Conservation (phyloP, 2,329 filamentous ascomycete genomes). For the Dryadomyces sulphureus region DNA sequence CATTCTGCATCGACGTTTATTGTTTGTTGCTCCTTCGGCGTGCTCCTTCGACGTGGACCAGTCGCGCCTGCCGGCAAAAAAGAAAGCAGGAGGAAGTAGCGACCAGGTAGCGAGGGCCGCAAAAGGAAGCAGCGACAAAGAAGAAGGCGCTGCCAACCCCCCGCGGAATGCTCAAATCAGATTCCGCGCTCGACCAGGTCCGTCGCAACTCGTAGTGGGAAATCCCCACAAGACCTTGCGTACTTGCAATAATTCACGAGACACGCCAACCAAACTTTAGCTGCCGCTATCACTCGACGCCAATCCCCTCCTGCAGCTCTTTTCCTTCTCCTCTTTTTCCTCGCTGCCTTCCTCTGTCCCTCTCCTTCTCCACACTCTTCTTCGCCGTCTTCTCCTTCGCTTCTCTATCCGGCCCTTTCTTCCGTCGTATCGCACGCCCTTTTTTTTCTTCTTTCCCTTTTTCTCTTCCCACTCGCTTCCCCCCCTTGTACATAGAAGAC, state of each 20-base stretch:
- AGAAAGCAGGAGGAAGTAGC: too few species aligned
- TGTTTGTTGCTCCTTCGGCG: too few species aligned
- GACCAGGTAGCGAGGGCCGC: too few species aligned
- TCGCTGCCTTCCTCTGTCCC: background rate
- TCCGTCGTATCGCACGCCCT: background rate
- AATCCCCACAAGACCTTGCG: background rate
- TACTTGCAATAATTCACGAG: background rate
- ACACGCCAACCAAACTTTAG: background rate
- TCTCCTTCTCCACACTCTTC: background rate
- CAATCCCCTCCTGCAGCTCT: constrained; percentile 1
- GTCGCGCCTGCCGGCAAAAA: too few species aligned
- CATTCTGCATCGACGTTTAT: too few species aligned
- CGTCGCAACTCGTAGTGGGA: too few species aligned
- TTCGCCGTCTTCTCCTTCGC: background rate
- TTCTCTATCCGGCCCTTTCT: background rate
- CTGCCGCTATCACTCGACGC: constrained; percentile 2
- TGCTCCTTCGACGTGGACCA: too few species aligned
- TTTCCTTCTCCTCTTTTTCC: background rate
- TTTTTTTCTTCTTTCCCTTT: background rate
- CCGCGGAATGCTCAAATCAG: too few species aligned
- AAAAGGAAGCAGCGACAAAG: too few species aligned
- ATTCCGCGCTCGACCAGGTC: too few species aligned
- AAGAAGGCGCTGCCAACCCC: too few species aligned
- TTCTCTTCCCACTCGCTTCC: background rate
- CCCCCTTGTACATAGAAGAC: background rate